These are phyloP conservation scores for Leccinum arenicola DNA, from an alignment of 768 basidiomycete species.

Conservation along the genomic window DNA sequence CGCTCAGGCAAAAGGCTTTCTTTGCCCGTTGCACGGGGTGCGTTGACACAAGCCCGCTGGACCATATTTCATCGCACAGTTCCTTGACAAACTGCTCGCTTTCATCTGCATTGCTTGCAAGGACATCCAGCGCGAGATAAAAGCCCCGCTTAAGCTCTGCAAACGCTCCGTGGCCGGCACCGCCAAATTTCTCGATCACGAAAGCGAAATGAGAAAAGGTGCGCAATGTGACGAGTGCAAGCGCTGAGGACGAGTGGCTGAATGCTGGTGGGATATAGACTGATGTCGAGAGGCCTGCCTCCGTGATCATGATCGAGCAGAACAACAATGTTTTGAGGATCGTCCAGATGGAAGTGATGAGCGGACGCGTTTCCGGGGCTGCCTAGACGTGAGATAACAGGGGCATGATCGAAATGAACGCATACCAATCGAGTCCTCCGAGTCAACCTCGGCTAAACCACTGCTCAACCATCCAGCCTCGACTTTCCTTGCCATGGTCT, in stretches of 20 bases:
- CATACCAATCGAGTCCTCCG: slow-evolving; percentile 30
- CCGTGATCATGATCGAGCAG: slow-evolving; percentile 63
- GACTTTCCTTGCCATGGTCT: slow-evolving; percentile 38
- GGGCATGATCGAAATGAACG: slow-evolving; percentile 25
- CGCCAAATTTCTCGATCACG: slow-evolving; percentile 78
- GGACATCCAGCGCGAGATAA: slow-evolving; percentile 74
- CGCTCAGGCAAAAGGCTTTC: slow-evolving; percentile 64
- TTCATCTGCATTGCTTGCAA: slow-evolving; percentile 41
- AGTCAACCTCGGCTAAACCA: slow-evolving; percentile 26
- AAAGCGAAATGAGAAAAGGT: slow-evolving; percentile 70
- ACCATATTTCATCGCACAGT: slow-evolving; percentile 33
- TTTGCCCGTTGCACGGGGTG: slow-evolving; percentile 34
- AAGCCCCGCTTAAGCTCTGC: slow-evolving; percentile 71
- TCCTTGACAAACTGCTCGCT: slow-evolving; percentile 38
- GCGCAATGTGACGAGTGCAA: slow-evolving; percentile 54
- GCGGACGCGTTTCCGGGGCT: slow-evolving; percentile 45
- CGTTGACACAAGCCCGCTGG: slow-evolving; percentile 19
- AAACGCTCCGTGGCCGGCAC: slow-evolving; percentile 55
- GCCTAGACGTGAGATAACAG: slow-evolving; percentile 8
- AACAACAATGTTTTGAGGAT: slow-evolving; percentile 77
- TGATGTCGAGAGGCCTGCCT: slow-evolving; percentile 54
- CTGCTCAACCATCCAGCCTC: slow-evolving; percentile 50
- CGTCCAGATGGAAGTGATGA: slow-evolving; percentile 57
- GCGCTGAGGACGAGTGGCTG: slow-evolving; percentile 38
- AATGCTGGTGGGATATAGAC: slow-evolving; percentile 48